These are phyloP conservation scores for Eucalyptus erythrocorys DNA, from an alignment of 345 rosid species.

Conservation along the genomic window DNA sequence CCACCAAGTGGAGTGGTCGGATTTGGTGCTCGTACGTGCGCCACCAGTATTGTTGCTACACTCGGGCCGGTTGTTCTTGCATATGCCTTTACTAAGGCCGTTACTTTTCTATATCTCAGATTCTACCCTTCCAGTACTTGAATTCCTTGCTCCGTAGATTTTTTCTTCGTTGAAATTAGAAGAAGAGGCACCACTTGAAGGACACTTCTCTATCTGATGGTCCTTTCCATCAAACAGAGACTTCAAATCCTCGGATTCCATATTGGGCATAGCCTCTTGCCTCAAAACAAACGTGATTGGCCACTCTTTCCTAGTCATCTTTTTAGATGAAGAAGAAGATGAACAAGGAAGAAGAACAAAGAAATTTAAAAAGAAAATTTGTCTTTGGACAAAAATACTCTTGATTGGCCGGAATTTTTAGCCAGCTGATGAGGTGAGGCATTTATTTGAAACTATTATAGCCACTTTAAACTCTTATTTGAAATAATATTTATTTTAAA, in stretches of 20 bases:
- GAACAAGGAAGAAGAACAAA: neutral
- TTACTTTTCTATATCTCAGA: too few species aligned
- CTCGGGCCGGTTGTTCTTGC: too few species aligned
- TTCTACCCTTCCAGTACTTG: too few species aligned
- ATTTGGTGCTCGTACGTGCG: neutral
- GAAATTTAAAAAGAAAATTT: too few species aligned
- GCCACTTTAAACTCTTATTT: neutral
- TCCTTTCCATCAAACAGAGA: too few species aligned
- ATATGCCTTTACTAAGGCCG: too few species aligned
- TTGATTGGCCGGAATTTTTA: neutral
- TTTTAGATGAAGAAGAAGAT: neutral
- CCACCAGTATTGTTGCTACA: too few species aligned
- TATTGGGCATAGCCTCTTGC: slow-evolving; percentile 26
- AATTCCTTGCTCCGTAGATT: too few species aligned
- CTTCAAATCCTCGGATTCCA: too few species aligned
- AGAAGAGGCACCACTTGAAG: too few species aligned
- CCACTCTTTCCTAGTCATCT: neutral
- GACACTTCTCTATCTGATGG: too few species aligned
- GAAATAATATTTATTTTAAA: neutral
- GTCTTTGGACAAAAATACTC: neutral
- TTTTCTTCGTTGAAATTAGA: too few species aligned
- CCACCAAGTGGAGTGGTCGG: neutral
- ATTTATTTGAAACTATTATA: neutral
- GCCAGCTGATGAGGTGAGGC: neutral
- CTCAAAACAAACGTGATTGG: slow-evolving; percentile 15